Percentiles rank a stretch among this genome's conserved stretches.
phyloP scores from a whole-genome alignment of 176 grass and related monocot genomes.

The Carex cristatella region DNA sequence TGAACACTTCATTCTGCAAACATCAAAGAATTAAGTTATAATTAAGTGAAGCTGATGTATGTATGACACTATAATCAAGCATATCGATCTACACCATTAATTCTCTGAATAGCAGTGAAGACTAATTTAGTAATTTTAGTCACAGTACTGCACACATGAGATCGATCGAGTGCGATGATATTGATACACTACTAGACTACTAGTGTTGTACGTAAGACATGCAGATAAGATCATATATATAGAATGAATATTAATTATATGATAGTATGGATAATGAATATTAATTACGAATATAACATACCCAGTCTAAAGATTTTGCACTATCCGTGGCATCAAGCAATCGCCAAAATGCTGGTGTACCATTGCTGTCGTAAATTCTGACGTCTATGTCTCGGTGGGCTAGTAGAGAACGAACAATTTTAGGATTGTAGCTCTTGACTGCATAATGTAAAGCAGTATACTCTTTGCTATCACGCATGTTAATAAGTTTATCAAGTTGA shows the following conservation, averaged over 20 bases:
- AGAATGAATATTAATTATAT: too few relatives aligned
- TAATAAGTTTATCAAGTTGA: not conserved
- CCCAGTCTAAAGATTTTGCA: constrained; percentile 33
- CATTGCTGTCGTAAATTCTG: not conserved
- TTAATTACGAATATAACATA: not conserved
- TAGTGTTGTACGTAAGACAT: too few relatives aligned
- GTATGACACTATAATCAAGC: not conserved
- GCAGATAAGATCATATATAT: too few relatives aligned
- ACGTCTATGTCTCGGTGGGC: not conserved
- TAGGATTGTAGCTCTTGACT: not conserved
- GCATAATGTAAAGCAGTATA: constrained; percentile 22
- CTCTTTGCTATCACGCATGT: not conserved
- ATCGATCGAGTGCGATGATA: too few relatives aligned
- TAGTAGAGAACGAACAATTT: constrained; percentile 25
- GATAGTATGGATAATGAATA: too few relatives aligned
- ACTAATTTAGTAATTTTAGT: too few relatives aligned
- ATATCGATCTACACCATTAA: not conserved
- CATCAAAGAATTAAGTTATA: not conserved
- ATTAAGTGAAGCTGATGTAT: not conserved
- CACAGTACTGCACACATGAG: too few relatives aligned
- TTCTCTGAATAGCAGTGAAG: too few relatives aligned
- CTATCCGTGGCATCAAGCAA: not conserved
- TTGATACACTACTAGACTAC: too few relatives aligned
- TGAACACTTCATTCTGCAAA: constrained; percentile 17
- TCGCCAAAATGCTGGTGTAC: not conserved